Percentiles rank a stretch among this genome's conserved stretches.
These are phyloP conservation scores for Pseudogymnoascus pannorum DNA, from an alignment of 2,329 filamentous ascomycete genomes.

Conservation along the genomic window DNA sequence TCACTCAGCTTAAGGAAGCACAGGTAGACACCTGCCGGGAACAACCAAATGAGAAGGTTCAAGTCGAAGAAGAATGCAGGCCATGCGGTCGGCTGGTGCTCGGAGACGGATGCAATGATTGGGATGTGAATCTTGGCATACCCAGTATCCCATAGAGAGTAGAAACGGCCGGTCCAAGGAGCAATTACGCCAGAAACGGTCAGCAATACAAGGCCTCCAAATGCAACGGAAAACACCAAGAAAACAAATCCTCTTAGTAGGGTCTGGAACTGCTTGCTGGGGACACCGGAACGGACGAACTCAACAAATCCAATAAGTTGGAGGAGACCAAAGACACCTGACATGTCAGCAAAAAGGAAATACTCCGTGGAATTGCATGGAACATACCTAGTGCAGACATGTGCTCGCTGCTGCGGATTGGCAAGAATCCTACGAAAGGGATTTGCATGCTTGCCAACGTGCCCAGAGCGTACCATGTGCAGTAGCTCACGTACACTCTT, in stretches of 20 bases:
- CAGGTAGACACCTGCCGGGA: conserved; percentile 96
- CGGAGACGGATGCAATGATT: conserved; percentile 98
- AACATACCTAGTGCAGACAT: conserved; percentile 85
- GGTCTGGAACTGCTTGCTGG: conserved; percentile 88
- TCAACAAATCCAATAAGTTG: conserved; percentile 91
- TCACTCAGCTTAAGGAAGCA: conserved; percentile 92
- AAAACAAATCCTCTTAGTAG: conserved; percentile 73
- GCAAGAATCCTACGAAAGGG: conserved; percentile 95
- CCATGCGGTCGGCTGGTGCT: conserved; percentile 98
- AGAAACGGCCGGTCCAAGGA: conserved; percentile 97
- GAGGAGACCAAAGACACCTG: conserved; percentile 89
- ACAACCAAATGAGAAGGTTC: conserved; percentile 97
- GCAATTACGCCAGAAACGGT: conserved; percentile 88
- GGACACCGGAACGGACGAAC: conserved; percentile 80
- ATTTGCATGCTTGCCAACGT: conserved; percentile 98
- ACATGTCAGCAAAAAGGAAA: conserved; percentile 17
- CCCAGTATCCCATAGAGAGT: conserved; percentile 96
- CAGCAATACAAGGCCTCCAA: conserved; percentile 73
- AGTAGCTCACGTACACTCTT: conserved; percentile 91
- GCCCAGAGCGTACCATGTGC: conserved; percentile 94
- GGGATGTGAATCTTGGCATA: conserved; percentile 99
- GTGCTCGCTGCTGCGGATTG: conserved; percentile 94
- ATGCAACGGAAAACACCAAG: conserved; percentile 63
- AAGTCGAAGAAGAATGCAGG: conserved; percentile 99
- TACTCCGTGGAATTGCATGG: background rate